Conservation (phyloP, 2,329 filamentous ascomycete genomes). For the Annulohypoxylon truncatum region DNA sequence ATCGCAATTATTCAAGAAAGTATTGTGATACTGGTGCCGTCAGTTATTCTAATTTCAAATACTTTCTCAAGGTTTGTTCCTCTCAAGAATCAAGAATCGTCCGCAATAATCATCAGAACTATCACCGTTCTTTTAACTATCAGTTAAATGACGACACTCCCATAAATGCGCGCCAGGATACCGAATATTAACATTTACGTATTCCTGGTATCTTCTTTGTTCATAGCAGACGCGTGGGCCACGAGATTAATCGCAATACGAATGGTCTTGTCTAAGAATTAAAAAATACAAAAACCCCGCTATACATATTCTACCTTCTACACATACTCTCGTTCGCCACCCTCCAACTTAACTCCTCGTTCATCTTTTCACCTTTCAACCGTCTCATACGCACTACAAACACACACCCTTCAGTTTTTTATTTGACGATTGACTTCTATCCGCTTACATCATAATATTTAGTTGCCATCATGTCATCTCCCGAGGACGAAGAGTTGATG, state of each 20-base stretch:
- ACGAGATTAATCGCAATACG: slow-evolving; percentile 1
- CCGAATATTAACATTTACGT: neutral
- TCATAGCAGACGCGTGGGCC: neutral
- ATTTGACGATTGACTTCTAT: neutral
- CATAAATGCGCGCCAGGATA: slow-evolving; percentile 8
- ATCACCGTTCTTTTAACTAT: neutral
- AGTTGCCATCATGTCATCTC: slow-evolving; percentile 43
- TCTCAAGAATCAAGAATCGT: neutral
- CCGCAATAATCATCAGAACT: neutral
- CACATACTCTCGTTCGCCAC: neutral
- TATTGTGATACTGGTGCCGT: slow-evolving; percentile 14
- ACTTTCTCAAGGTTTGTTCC: slow-evolving; percentile 20
- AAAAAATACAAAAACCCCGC: neutral
- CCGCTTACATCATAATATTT: slow-evolving; percentile 29
- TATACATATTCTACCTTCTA: neutral
- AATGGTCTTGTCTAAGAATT: neutral
- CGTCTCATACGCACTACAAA: neutral
- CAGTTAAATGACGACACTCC: slow-evolving; percentile 10
- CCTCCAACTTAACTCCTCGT: neutral
- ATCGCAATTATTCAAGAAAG: slow-evolving; percentile 17
- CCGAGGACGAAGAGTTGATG: slow-evolving; percentile 64
- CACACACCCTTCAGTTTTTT: neutral
- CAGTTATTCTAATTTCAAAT: neutral
- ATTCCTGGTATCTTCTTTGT: slow-evolving; percentile 14
- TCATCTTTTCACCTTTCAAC: neutral